Conservation (phyloP, 257 asterid genomes). For the Nicotiana otophora region DNA sequence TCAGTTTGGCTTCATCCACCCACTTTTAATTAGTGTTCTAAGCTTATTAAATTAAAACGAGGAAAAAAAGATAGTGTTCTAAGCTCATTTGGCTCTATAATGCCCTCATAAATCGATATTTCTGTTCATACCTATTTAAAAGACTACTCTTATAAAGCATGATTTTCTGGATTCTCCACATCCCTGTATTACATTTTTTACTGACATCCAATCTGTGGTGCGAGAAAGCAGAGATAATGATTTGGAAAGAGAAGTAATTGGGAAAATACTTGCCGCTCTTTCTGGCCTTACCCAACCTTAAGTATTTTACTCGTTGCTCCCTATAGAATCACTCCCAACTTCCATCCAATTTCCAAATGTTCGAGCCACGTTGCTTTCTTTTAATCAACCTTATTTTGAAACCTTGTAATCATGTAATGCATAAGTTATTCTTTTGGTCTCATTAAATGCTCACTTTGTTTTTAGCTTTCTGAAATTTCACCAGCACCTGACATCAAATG, state of each 20-base stretch:
- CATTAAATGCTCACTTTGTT: background rate
- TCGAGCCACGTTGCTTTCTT: background rate
- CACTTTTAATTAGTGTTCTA: background rate
- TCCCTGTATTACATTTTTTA: background rate
- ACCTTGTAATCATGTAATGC: background rate
- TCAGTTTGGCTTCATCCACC: slow-evolving; percentile 4
- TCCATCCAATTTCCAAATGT: slow-evolving; percentile 10
- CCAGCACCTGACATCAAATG: background rate
- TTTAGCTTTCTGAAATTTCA: background rate
- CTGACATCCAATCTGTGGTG: background rate
- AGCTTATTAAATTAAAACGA: background rate
- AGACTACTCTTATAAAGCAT: background rate
- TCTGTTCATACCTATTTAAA: background rate
- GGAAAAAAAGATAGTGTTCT: background rate
- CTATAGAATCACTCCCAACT: background rate
- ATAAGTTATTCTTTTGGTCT: background rate
- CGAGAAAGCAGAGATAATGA: background rate
- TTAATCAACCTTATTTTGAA: background rate
- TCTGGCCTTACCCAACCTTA: background rate
- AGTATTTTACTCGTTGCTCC: background rate
- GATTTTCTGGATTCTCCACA: background rate
- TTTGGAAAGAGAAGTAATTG: slow-evolving; percentile 1
- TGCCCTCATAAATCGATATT: background rate
- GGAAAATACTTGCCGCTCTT: background rate
- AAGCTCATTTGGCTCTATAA: background rate